Base-by-base conservation (phyloP, 2,329 filamentous ascomycete genomes). In the Fusarium scirpi region DNA sequence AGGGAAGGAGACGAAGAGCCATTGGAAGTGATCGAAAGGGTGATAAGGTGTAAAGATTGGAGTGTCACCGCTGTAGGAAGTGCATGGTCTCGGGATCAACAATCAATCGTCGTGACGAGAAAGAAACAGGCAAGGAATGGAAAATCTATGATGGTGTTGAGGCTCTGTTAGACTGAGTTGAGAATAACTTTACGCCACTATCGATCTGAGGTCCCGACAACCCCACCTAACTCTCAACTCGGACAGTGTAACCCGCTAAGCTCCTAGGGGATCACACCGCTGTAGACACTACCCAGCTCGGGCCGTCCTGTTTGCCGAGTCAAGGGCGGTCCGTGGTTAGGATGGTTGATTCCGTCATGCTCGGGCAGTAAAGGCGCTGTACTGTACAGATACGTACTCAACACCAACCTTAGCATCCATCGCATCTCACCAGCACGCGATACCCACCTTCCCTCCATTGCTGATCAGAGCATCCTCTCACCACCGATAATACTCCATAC, bases 301-400 rank as follows among this genome's bases (percentile, higher is more conserved):
- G 74, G 71, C 74, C 74, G 74, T 76, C 74, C 71, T 73, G 61
- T 48, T 54, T 61, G 62, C 74, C 74, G 74, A 75, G 54, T 59
- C 47, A 53, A 72, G 62, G 65, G 60, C 62, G 58, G 62, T 62
- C 40, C 54, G 32, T 44, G 32, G 48, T 52, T 34, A 34, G 25
- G 62, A 49, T 49, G 45, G 38, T 30, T 67, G 68, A 64, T 75
- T 76, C 73, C 74, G 74, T 76, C 74, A 76, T 75, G 65, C 57
- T 47, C 40, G 56, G 22, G 40, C 30, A 48, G 38, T 65, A 57
- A 64, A 64, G 57, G 46, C 53, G 52, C 43, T 46, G 13, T 47
- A 47, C 47, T 63, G 20, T 18, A 41, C 32, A 44, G 46, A 29
- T 56, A 47, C 67, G 49, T 59, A 52, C 67, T 63, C 58, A 64